Evolutionary conservation across 2,329 filamentous ascomycete genomes (phyloP), one percentile per base, ranked within the genome.

Genomic region (Stemphylium vesicarium): DNA sequence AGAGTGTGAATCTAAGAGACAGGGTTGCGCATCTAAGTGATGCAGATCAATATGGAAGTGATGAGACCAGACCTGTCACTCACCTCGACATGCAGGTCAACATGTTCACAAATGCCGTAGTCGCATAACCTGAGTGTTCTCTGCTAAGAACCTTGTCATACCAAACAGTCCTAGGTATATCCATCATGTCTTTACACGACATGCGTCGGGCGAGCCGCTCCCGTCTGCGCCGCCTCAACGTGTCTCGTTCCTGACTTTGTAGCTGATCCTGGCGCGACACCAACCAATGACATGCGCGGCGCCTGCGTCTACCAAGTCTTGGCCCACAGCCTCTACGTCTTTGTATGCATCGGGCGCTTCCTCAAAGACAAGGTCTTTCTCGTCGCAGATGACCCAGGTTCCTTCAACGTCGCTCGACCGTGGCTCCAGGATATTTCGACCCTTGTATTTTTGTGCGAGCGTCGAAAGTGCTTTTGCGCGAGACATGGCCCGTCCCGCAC

Each of bases 281-380:
- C 69, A 73, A 1, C 75, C 75, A 32, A 68, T 59, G 10, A 73
- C 53, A 44, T 58, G 59, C 10, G 69, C 72, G 42, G 69, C 70
- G 12, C 71, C 75, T 33, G 68, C 66, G 18, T 57, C 50, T 12
- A 67, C 69, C 57, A 78, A 53, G 61, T 77, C 75, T 35, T 68
- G 67, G 6, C 66, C 69, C 2, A 77, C 75, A 29, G 66, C 63
- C 56, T 71, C 67, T 10, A 78, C 71, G 47, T 77, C 68, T 50
- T 76, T 76, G 50, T 74, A 78, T 15, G 71, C 75, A 50, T 76
- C 74, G 2, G 70, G 68, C 11, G 73, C 72, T 57, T 78, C 75
- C 57, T 78, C 73, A 56, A 71, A 75, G 13, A 75, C 73, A 11
- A 77, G 49, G 20, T 73, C 67, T 37, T 74, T 74, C 44, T 76